Evolutionary conservation across 495 filamentous ascomycete species (phyloP).

Genomic region (Rhizodiscina lignyota): DNA sequence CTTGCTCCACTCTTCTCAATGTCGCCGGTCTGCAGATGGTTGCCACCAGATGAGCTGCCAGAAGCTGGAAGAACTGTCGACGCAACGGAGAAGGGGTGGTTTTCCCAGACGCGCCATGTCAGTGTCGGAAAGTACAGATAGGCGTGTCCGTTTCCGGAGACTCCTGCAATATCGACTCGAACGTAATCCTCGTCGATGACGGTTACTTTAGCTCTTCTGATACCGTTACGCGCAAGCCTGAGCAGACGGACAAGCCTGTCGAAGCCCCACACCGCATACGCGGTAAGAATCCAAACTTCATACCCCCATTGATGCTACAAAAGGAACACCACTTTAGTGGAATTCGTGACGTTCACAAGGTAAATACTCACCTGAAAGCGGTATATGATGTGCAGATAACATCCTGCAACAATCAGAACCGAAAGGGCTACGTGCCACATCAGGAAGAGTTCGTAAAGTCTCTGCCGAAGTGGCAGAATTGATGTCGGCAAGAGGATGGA

Average conservation of each 20-base stretch:
- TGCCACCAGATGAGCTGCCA: neutral
- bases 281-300: constrained; percentile 28
- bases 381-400: constrained; percentile 24
- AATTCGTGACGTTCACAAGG: no score
- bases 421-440: constrained; percentile 22
- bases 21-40: neutral
- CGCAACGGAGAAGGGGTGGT: constrained; percentile 30
- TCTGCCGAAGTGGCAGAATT: constrained; percentile 15
- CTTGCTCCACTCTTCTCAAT: neutral
- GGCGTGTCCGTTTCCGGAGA: constrained; percentile 17
- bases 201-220: constrained; percentile 15
- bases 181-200: constrained; percentile 18
- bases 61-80: constrained; percentile 14
- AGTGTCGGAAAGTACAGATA: constrained; percentile 30
- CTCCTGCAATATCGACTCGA: constrained; percentile 20
- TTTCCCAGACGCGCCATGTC: constrained; percentile 27
- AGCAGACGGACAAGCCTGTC: constrained; percentile 21
- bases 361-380: no score
- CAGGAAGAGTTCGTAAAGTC: constrained; percentile 27
- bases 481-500: constrained; percentile 7
- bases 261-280: constrained; percentile 25
- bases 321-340: no score
- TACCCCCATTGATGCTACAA: constrained; percentile 21
- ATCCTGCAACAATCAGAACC: constrained; percentile 22
- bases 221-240: constrained; percentile 16